Percentiles rank a stretch among this genome's conserved stretches.
These are phyloP conservation scores for Pelagophyceae sp. DNA, from an alignment of 352 stramenopile genomes.

Conservation along the genomic window DNA sequence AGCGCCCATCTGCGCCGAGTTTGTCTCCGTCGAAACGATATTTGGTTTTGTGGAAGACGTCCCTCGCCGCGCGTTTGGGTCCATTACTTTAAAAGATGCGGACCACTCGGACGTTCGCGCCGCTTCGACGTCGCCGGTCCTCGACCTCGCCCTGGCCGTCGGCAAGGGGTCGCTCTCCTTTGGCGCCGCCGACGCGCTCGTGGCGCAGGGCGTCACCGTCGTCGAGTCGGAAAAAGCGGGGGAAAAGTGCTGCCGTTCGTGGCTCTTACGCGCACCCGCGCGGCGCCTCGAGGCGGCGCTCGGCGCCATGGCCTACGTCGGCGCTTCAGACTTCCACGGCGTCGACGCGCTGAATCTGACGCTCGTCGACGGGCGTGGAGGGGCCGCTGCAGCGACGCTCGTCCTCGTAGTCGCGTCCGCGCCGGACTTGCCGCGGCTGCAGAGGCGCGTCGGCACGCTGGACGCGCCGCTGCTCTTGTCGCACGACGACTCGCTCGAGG, in stretches of 20 bases:
- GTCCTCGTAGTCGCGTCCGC: background rate
- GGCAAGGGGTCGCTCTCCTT: background rate
- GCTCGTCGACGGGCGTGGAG: background rate
- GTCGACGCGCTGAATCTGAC: slow-evolving; percentile 7
- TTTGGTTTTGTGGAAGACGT: slow-evolving; percentile 9
- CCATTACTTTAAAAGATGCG: background rate
- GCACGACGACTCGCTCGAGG: background rate
- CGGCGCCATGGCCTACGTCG: background rate
- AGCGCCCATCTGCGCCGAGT: background rate
- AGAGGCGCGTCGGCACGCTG: background rate
- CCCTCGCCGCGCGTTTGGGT: background rate
- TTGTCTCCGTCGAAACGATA: background rate
- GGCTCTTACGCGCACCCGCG: background rate
- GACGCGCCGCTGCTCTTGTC: background rate
- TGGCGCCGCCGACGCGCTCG: background rate
- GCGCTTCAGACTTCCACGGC: background rate
- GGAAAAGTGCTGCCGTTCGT: background rate
- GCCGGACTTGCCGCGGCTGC: background rate
- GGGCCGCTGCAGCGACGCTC: background rate
- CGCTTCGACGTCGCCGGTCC: background rate
- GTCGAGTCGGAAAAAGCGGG: background rate
- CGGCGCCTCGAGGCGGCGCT: background rate
- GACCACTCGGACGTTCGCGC: background rate
- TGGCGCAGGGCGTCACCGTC: background rate
- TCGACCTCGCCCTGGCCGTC: background rate